Evolutionary conservation across 768 basidiomycete genomes (phyloP).

Genomic region (Russula brevipes): DNA sequence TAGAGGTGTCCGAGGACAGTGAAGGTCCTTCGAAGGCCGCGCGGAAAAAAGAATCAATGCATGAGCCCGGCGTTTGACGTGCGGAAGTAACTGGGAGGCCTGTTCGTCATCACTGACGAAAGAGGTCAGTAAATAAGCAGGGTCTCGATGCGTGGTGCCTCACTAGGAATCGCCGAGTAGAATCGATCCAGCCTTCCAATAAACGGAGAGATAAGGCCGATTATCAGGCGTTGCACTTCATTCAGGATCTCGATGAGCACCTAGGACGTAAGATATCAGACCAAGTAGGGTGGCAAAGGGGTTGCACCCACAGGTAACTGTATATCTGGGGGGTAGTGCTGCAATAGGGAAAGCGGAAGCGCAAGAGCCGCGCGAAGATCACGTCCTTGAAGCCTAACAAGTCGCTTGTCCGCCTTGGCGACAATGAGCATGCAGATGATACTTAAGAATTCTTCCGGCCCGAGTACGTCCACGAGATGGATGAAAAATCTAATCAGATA

Average conservation of each 20-base stretch:
- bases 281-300: background rate
- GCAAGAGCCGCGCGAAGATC: slow-evolving; percentile 57
- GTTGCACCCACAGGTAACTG: slow-evolving; percentile 48
- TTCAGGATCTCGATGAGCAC: slow-evolving; percentile 57
- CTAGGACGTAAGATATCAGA: slow-evolving; percentile 34
- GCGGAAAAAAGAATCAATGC: slow-evolving; percentile 63
- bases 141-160: slow-evolving; percentile 25
- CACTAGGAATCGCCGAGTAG: slow-evolving; percentile 59
- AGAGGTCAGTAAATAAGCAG: background rate
- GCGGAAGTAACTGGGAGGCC: slow-evolving; percentile 38
- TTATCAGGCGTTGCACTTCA: slow-evolving; percentile 59
- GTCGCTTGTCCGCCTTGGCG: slow-evolving; percentile 67
- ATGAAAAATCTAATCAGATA: slow-evolving; percentile 66
- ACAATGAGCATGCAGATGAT: slow-evolving; percentile 81
- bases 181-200: slow-evolving; percentile 32
- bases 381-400: slow-evolving; percentile 54
- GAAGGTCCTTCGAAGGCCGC: slow-evolving; percentile 41
- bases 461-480: slow-evolving; percentile 80
- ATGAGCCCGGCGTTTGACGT: slow-evolving; percentile 56
- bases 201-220: slow-evolving; percentile 38
- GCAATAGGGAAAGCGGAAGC: slow-evolving; percentile 62
- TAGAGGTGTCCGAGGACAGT: slow-evolving; percentile 12
- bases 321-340: slow-evolving; percentile 44
- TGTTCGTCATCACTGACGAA: slow-evolving; percentile 55
- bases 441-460: slow-evolving; percentile 71